A percentile compares a stretch with the other conserved stretches of the same genome.
phyloP scores from a whole-genome alignment of 2,329 filamentous ascomycete genomes.

The Didymosphaeria variabile region DNA sequence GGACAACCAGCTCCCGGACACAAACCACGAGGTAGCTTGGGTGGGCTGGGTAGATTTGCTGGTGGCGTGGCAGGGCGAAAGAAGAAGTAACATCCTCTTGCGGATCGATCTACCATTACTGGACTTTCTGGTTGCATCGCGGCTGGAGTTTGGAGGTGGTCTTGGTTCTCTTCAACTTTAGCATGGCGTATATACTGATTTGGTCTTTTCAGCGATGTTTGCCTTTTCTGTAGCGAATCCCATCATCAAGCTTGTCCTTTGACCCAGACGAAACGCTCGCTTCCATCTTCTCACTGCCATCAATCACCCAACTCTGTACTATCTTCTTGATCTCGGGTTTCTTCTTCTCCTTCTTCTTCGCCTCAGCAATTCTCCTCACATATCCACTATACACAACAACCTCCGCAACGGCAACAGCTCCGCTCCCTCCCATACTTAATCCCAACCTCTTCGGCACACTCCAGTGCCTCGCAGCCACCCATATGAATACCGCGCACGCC shows the following conservation, averaged over 20 bases:
- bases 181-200: slow-evolving; percentile 16
- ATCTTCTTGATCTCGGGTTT: slow-evolving; percentile 74
- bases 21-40: slow-evolving; percentile 53
- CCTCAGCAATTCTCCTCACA: slow-evolving; percentile 73
- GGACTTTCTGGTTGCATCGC: slow-evolving; percentile 32
- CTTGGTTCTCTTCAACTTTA: slow-evolving; percentile 3
- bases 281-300: slow-evolving; percentile 30
- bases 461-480: slow-evolving; percentile 82
- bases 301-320: slow-evolving; percentile 73
- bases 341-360: slow-evolving; percentile 69
- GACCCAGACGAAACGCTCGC: slow-evolving; percentile 18
- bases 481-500: slow-evolving; percentile 78
- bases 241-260: slow-evolving; percentile 41
- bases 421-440: slow-evolving; percentile 73
- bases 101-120: slow-evolving; percentile 5
- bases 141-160: slow-evolving; percentile 24
- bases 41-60: slow-evolving; percentile 56
- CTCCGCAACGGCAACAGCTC: slow-evolving; percentile 77
- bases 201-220: slow-evolving; percentile 51
- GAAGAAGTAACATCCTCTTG: slow-evolving; percentile 37
- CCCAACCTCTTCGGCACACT: slow-evolving; percentile 74
- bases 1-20: slow-evolving; percentile 36
- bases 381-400: slow-evolving; percentile 81
- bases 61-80: slow-evolving; percentile 52
- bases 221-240: slow-evolving; percentile 54